Evolutionary conservation across 257 asterid genomes (phyloP), one percentile per base, ranked within the genome.

Genomic region (Nicotiana noctiflora): DNA sequence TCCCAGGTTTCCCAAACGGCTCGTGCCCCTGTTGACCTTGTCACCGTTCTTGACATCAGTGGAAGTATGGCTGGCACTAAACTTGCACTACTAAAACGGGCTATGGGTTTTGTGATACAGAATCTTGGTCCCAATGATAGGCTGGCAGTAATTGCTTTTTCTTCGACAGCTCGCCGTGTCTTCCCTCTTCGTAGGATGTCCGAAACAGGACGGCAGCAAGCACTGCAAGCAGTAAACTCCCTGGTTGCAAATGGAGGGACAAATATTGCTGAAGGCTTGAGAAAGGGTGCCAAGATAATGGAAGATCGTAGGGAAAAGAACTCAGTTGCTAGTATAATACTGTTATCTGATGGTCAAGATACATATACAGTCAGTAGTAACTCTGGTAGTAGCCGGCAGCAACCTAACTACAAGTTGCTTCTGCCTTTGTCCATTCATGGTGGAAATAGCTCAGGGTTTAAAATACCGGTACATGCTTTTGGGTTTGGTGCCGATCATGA

Each of bases 31-130:
- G 97, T 96, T 76, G 99, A 96, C 87, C 95, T 96, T n/a, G 98
- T 92, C 53, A 96, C 99, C 0, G 98, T 96, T 88, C 98, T 96
- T 72, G 99, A 96, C 82, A 93, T 90, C 46, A 96, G 99, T 49
- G 99, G 99, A 72, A 96, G 98, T 89, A 96, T 96, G 99, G 98
- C 98, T 2, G 99, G 99, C 25, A 94, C 98, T 2, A 96, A 96
- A 90, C 98, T 96, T 4, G 98, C 98, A 0, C 59, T 96, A 83
- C 89, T 96, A 31, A 96, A 96, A 85, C 93, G 98, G 21, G 99
- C 99, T 17, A 96, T 96, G 99, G 99, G 98, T 11, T 96, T 96
- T 37, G 94, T 96, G 81, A 96, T 96, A 84, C 98, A 96, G 81
- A 96, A 96, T 80, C 98, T 96, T 1, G 94, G 98, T 44, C 98